A percentile compares a stretch with the other conserved stretches of the same genome.
Conservation (phyloP, 176 grass and related monocot genomes). For the Cenchrus fungigraminus region DNA sequence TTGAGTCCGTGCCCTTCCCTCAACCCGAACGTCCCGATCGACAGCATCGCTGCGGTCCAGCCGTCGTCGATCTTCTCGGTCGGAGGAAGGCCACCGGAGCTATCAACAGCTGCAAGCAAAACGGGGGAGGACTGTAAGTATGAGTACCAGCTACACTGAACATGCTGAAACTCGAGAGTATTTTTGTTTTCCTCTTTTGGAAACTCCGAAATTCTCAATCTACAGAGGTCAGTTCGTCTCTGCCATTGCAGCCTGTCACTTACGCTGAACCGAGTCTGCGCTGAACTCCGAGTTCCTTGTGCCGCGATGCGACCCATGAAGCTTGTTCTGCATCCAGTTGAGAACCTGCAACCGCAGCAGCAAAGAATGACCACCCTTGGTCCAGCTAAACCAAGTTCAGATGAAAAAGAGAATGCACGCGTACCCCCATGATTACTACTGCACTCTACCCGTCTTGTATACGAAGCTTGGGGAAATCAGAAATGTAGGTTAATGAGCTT, state of each 20-base stretch:
- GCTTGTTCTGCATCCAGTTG: slow-evolving; percentile 66
- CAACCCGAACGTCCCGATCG: slow-evolving; percentile 58
- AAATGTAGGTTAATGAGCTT: not conserved
- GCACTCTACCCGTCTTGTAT: not conserved
- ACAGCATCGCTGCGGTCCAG: slow-evolving; percentile 48
- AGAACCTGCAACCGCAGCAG: slow-evolving; percentile 49
- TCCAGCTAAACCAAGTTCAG: not conserved
- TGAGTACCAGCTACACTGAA: not conserved
- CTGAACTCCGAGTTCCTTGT: slow-evolving; percentile 42
- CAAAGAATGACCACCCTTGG: not conserved
- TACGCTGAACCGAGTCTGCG: slow-evolving; percentile 35
- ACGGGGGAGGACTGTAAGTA: not conserved
- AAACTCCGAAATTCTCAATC: not conserved
- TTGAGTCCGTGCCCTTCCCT: slow-evolving; percentile 14
- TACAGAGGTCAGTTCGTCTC: not conserved
- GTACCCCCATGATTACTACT: slow-evolving; percentile 50
- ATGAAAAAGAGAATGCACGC: not conserved
- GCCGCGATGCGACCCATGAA: slow-evolving; percentile 47
- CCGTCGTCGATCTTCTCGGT: slow-evolving; percentile 28
- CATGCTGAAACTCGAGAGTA: no score
- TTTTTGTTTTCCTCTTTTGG: no score
- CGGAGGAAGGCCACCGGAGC: slow-evolving; percentile 2
- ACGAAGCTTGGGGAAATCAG: not conserved
- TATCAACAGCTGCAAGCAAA: slow-evolving; percentile 6
- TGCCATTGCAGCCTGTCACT: slow-evolving; percentile 1